Base-by-base conservation (phyloP, 768 basidiomycete genomes). In the Suillus bovinus region DNA sequence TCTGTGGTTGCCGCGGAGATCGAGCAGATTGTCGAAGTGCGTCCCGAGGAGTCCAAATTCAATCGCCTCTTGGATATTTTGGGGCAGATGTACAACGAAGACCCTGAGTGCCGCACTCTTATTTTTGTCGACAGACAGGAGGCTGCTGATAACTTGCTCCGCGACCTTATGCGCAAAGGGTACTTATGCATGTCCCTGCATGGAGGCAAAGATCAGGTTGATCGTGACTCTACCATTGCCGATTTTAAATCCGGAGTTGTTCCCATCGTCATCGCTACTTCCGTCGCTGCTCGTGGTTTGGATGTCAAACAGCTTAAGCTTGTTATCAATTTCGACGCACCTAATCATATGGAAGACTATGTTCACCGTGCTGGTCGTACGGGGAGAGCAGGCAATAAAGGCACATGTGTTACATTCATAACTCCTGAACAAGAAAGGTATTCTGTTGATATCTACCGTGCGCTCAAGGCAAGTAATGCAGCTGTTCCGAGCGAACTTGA, bases 311-410 rank as follows among this genome's bases (percentile, higher is more conserved):
- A 98, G 74, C 79, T 99, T 67, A 97, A 92, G 75, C 82, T 99
- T 29, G 97, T 99, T 63, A 90, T 99, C 74, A 96, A 97, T 72
- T 94, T 88, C 74, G 97, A 99, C 76, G 91, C 91, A 17, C 97
- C 97, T n/a, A 99, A 99, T 71, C 97, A 99, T 74, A 96, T 99
- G 96, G 97, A 99, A 71, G 97, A 99, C 73, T 99, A 99, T 71
- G 97, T 99, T 27, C 97, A 99, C 74, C 93, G 97, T 60, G 96
- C 97, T n/a, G 97, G 97, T 24, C 87, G 96, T 60, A 99, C 97
- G 0, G 97, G 97, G 8, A 86, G 97, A 63, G 97, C 97, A 9
- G 97, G 97, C 7, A 97, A 99, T 76, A 97, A 93, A 74, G 97
- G 97, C 42, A 96, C 93, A n/a, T 99, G 96, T 70, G 88, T 99